phyloP scores from a whole-genome alignment of 2,329 filamentous ascomycete species.

The Nemania abortiva region DNA sequence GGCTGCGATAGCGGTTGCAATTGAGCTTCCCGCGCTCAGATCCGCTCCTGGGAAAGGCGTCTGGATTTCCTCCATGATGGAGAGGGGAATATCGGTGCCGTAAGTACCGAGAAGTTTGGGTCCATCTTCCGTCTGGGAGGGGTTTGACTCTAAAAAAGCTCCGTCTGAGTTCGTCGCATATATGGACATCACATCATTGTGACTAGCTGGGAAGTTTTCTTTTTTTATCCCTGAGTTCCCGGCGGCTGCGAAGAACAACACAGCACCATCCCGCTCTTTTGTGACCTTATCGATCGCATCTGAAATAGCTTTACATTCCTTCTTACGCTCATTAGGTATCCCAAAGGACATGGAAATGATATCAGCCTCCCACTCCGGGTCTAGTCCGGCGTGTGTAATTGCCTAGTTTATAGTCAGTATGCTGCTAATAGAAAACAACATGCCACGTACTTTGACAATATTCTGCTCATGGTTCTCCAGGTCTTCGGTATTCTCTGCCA shows the following conservation, averaged over 20 bases:
- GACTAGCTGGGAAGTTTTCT: slow-evolving; percentile 21
- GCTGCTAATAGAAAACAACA: slow-evolving; percentile 10
- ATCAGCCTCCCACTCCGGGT: slow-evolving; percentile 18
- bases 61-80: slow-evolving; percentile 9
- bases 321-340: slow-evolving; percentile 2
- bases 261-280: slow-evolving; percentile 7
- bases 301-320: slow-evolving; percentile 6
- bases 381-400: slow-evolving; percentile 13
- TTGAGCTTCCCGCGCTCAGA: slow-evolving; percentile 16
- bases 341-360: slow-evolving; percentile 30
- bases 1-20: slow-evolving; percentile 20
- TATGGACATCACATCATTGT: slow-evolving; percentile 15
- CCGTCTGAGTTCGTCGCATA: slow-evolving; percentile 20
- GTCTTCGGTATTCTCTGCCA: slow-evolving; percentile 13
- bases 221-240: slow-evolving; percentile 15
- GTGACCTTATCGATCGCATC: slow-evolving; percentile 9
- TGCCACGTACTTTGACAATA: slow-evolving; percentile 15
- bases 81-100: slow-evolving; percentile 4
- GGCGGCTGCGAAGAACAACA: slow-evolving; percentile 19
- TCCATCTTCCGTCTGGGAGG: not conserved
- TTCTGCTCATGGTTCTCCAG: slow-evolving; percentile 8
- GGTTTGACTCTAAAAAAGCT: slow-evolving; percentile 12
- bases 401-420: slow-evolving; percentile 19
- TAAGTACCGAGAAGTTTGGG: slow-evolving; percentile 17
- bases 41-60: slow-evolving; percentile 3